A percentile compares a stretch with the other conserved stretches of the same genome.
These are phyloP conservation scores for Zanthoxylum bungeanum DNA, from an alignment of 345 rosid species.

Conservation along the genomic window DNA sequence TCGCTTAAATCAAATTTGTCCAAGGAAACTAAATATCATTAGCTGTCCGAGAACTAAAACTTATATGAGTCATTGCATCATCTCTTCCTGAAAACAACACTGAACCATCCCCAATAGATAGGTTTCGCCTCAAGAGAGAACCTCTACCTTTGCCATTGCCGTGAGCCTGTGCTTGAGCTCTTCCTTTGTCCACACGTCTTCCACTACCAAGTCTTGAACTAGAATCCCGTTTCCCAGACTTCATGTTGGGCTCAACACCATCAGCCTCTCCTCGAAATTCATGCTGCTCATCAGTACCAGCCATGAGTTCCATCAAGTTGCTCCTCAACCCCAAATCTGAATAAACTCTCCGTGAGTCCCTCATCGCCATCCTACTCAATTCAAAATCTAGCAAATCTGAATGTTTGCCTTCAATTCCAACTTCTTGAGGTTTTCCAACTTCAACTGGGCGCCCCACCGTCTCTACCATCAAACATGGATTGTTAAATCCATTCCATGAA, in stretches of 20 bases:
- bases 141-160: constrained; percentile 14
- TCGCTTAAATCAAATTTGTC: constrained; percentile 5
- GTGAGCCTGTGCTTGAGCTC: constrained; percentile 16
- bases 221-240: constrained; percentile 21
- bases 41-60: constrained; percentile 22
- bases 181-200: constrained; percentile 27
- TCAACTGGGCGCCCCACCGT: constrained; percentile 76
- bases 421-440: constrained; percentile 27
- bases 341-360: constrained; percentile 52
- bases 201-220: constrained; percentile 44
- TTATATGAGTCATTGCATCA: constrained; percentile 9
- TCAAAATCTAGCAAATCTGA: constrained; percentile 34
- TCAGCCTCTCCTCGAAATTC: constrained; percentile 23
- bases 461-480: constrained; percentile 98
- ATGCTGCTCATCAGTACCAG: constrained; percentile 39
- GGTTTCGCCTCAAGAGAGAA: constrained; percentile 22
- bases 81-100: constrained; percentile 25
- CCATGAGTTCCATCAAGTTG: constrained; percentile 74
- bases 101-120: constrained; percentile 35
- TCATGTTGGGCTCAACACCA: constrained; percentile 17
- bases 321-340: constrained; percentile 76
- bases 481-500: constrained; percentile 87
- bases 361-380: constrained; percentile 22
- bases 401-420: constrained; percentile 22
- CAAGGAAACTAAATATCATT: constrained; percentile 13